phyloP scores from a whole-genome alignment of 352 stramenopile genomes.

The Blastocystis sp. region DNA sequence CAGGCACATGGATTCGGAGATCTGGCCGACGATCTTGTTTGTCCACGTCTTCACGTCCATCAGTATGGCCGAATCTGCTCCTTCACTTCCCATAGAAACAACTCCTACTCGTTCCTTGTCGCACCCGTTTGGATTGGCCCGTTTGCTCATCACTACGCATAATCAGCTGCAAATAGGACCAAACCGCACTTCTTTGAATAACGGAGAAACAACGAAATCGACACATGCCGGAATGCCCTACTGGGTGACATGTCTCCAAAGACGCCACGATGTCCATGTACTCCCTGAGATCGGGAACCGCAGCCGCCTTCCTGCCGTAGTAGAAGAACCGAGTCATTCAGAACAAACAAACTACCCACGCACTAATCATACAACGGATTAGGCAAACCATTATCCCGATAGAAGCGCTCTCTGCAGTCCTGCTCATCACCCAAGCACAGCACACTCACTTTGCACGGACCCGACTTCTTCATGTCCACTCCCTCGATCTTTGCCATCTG shows the following conservation, averaged over 20 bases:
- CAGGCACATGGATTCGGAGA: slow-evolving; percentile 81
- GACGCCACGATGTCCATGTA: slow-evolving; percentile 34
- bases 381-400: neutral
- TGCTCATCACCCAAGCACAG: neutral
- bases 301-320: slow-evolving; percentile 15
- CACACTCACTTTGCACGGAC: neutral
- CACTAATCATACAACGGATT: slow-evolving; percentile 1
- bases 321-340: slow-evolving; percentile 39
- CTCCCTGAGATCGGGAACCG: slow-evolving; percentile 41
- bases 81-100: neutral
- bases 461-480: neutral
- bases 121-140: neutral
- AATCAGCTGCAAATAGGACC: slow-evolving; percentile 75
- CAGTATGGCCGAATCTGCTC: slow-evolving; percentile 79
- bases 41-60: slow-evolving; percentile 82
- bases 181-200: slow-evolving; percentile 79
- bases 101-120: slow-evolving; percentile 45
- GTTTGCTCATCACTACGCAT: slow-evolving; percentile 73
- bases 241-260: no score
- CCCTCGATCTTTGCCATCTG: slow-evolving; percentile 3
- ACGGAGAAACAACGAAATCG: slow-evolving; percentile 77
- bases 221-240: slow-evolving; percentile 49
- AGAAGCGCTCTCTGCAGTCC: neutral
- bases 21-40: slow-evolving; percentile 78
- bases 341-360: slow-evolving; percentile 24